A percentile compares a stretch with the other conserved stretches of the same genome.
Conservation (phyloP, 305 asterid genomes). For the Euphrasia arctica region DNA sequence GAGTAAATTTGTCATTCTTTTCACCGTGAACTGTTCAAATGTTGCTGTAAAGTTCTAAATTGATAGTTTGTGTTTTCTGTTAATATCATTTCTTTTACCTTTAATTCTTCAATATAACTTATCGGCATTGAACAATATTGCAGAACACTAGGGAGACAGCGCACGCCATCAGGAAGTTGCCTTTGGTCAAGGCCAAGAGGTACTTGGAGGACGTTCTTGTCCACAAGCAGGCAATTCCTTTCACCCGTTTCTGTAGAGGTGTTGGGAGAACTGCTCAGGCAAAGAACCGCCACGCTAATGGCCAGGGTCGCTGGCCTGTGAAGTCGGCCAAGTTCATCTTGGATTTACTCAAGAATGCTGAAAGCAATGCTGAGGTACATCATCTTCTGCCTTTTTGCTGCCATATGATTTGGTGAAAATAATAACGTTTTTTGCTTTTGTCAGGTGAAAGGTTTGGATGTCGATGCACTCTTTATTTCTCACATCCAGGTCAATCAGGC, state of each 20-base stretch:
- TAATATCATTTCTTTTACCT: too few relatives aligned
- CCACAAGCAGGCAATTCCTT: too few relatives aligned
- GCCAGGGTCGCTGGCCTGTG: not conserved
- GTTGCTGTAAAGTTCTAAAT: too few relatives aligned
- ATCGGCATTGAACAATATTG: too few relatives aligned
- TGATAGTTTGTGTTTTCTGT: too few relatives aligned
- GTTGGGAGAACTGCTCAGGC: not conserved
- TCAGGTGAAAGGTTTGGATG: constrained; percentile 78
- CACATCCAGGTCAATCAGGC: constrained; percentile 86
- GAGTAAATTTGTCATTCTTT: too few relatives aligned
- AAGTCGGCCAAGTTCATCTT: constrained; percentile 67
- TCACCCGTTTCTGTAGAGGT: not conserved
- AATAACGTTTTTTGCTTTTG: too few relatives aligned
- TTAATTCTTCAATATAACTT: too few relatives aligned
- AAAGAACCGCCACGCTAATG: not conserved
- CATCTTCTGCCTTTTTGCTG: too few relatives aligned
- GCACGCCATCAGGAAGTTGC: not conserved
- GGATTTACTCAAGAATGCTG: constrained; percentile 73
- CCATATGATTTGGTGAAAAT: too few relatives aligned
- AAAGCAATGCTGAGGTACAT: constrained; percentile 53
- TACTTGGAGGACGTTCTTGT: not conserved
- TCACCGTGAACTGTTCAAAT: too few relatives aligned
- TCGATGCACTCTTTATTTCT: constrained; percentile 63
- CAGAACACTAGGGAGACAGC: not conserved
- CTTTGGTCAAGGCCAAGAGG: not conserved